Percentiles rank a stretch among this genome's conserved stretches.
Evolutionary conservation across 1,284 basidiomycete genomes (phyloP).

Genomic region (Fomitopsis palustris): DNA sequence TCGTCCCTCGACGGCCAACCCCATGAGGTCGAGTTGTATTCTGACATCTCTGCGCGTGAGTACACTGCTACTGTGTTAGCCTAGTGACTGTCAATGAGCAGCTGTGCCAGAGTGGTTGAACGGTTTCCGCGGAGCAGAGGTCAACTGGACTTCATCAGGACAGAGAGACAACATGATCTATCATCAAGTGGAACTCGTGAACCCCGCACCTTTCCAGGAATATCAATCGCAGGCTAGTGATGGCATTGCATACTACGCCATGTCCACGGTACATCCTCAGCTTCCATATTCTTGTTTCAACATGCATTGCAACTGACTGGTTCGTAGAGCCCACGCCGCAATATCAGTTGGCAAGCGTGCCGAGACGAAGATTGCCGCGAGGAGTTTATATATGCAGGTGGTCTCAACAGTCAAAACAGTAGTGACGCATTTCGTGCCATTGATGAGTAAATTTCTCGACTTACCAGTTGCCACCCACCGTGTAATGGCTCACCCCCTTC

Average conservation of each 20-base stretch:
- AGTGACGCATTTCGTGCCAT: background rate
- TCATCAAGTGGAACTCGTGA: background rate
- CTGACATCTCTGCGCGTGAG: constrained; percentile 26
- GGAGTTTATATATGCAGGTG: background rate
- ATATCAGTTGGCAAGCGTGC: background rate
- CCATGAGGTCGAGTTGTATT: constrained; percentile 32
- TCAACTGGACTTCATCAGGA: background rate
- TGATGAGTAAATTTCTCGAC: background rate
- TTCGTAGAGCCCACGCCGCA: background rate
- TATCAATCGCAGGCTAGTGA: background rate
- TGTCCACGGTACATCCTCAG: background rate
- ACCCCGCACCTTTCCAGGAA: background rate
- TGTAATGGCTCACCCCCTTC: background rate
- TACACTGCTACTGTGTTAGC: too few relatives aligned
- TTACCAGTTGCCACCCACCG: background rate
- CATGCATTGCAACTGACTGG: background rate
- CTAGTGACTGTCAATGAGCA: background rate
- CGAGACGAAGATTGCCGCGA: background rate
- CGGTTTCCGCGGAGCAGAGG: too few relatives aligned
- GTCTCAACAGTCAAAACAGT: background rate
- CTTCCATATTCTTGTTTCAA: background rate
- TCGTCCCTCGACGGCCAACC: constrained; percentile 24
- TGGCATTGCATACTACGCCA: background rate
- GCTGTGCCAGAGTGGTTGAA: background rate
- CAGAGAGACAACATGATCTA: background rate